Percentiles rank a stretch among this genome's conserved stretches.
Conservation (phyloP, 1,284 basidiomycete genomes). For the Ceratobasidium papillatum region DNA sequence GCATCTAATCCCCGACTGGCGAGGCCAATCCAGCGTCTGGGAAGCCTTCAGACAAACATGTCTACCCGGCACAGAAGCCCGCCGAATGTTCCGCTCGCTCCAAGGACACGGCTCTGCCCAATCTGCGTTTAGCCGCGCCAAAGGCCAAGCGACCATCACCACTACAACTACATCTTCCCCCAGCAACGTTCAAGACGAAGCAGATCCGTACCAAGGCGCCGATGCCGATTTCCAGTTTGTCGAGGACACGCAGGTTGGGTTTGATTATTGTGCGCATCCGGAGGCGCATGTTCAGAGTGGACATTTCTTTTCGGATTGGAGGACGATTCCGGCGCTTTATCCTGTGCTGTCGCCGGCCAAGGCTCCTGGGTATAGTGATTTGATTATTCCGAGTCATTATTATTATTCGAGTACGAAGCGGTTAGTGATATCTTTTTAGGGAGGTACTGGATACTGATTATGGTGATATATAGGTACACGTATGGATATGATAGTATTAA, state of each 20-base stretch:
- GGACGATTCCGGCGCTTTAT: constrained; percentile 83
- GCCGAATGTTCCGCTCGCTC: constrained; percentile 81
- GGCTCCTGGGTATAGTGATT: constrained; percentile 83
- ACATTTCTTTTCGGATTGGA: constrained; percentile 95
- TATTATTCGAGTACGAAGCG: constrained; percentile 83
- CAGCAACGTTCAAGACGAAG: constrained; percentile 47
- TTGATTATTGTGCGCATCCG: constrained; percentile 82
- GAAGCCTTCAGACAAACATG: constrained; percentile 92
- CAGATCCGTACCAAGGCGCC: constrained; percentile 42
- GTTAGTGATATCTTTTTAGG: constrained; percentile 50
- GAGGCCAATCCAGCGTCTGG: constrained; percentile 85
- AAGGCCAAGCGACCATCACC: constrained; percentile 9
- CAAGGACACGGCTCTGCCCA: constrained; percentile 55
- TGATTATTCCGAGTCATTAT: constrained; percentile 92
- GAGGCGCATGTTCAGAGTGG: constrained; percentile 87
- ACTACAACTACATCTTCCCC: constrained; percentile 32
- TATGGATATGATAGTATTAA: constrained; percentile 85
- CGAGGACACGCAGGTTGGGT: constrained; percentile 64
- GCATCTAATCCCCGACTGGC: constrained; percentile 85
- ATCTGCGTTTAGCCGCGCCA: constrained; percentile 29
- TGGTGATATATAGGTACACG: constrained; percentile 58
- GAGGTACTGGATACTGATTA: not conserved
- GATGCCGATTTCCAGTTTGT: constrained; percentile 71
- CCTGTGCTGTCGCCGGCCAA: constrained; percentile 92
- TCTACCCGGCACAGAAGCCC: constrained; percentile 77